Evolutionary conservation across 2,329 filamentous ascomycete genomes (phyloP).

Genomic region (Monosporascus sp.): DNA sequence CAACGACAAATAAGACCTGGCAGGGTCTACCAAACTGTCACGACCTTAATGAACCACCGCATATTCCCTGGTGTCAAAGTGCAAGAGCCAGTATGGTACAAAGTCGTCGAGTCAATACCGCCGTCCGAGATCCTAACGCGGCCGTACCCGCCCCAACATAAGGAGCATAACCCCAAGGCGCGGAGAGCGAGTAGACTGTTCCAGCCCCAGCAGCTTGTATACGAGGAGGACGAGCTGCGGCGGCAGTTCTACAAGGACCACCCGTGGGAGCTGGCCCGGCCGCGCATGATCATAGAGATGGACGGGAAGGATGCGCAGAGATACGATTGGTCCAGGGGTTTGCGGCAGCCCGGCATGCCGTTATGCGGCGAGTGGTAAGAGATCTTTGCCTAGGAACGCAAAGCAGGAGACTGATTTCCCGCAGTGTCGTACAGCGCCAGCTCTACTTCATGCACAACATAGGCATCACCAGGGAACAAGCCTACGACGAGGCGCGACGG

Average conservation of each 20-base stretch:
- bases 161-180: slow-evolving; percentile 36
- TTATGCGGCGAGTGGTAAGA: slow-evolving; percentile 79
- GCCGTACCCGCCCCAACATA: slow-evolving; percentile 44
- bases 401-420: neutral
- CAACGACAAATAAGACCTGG: slow-evolving; percentile 31
- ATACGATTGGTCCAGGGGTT: slow-evolving; percentile 71
- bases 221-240: slow-evolving; percentile 79
- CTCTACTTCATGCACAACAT: slow-evolving; percentile 72
- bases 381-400: too few species aligned
- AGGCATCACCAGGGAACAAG: slow-evolving; percentile 55
- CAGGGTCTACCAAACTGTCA: slow-evolving; percentile 39
- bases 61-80: slow-evolving; percentile 22
- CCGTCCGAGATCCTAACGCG: slow-evolving; percentile 55
- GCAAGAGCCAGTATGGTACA: slow-evolving; percentile 43
- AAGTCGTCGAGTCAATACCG: slow-evolving; percentile 47
- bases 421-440: slow-evolving; percentile 87
- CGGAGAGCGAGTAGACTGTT: slow-evolving; percentile 72
- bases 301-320: slow-evolving; percentile 75
- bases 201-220: slow-evolving; percentile 70
- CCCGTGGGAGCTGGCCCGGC: slow-evolving; percentile 92
- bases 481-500: slow-evolving; percentile 81
- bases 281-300: slow-evolving; percentile 76
- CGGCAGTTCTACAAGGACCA: slow-evolving; percentile 85
- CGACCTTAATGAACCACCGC: slow-evolving; percentile 30
- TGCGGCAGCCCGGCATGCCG: slow-evolving; percentile 69